These are phyloP conservation scores for Fusarium humuli DNA, from an alignment of 2,329 filamentous ascomycete species.

Conservation along the genomic window DNA sequence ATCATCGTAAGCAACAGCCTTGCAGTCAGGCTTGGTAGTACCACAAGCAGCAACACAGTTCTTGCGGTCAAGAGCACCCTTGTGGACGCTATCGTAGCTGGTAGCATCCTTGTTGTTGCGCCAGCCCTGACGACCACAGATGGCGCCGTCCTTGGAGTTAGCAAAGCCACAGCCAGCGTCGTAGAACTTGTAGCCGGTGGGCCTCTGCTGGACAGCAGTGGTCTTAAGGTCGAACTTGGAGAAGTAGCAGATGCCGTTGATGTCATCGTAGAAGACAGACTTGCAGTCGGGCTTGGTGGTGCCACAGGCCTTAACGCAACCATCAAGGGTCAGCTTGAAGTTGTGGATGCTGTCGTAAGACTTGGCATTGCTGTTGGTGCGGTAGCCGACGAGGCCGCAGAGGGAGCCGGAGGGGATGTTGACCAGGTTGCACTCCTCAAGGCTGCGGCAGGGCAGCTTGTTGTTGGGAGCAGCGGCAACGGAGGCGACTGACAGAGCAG, in stretches of 20 bases:
- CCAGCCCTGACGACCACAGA: background rate
- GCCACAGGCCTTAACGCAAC: background rate
- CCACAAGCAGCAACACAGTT: background rate
- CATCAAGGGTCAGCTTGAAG: background rate
- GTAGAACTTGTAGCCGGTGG: background rate
- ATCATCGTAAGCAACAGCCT: background rate
- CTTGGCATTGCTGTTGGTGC: background rate
- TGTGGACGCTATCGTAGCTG: background rate
- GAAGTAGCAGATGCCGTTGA: background rate
- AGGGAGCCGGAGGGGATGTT: background rate
- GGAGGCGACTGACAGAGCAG: background rate
- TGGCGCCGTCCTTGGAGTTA: background rate
- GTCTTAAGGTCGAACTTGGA: background rate
- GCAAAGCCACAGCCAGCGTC: background rate
- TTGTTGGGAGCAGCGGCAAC: background rate
- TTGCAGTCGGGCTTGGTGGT: background rate
- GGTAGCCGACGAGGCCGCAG: background rate
- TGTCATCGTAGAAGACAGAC: background rate
- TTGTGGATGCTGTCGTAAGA: background rate
- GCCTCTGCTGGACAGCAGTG: background rate
- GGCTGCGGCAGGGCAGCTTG: slow-evolving; percentile 1
- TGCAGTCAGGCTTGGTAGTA: background rate
- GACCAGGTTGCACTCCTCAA: background rate
- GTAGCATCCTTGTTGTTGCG: background rate
- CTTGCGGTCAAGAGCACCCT: background rate